Conservation (phyloP, 2,329 filamentous ascomycete genomes). For the Verticillium longisporum region DNA sequence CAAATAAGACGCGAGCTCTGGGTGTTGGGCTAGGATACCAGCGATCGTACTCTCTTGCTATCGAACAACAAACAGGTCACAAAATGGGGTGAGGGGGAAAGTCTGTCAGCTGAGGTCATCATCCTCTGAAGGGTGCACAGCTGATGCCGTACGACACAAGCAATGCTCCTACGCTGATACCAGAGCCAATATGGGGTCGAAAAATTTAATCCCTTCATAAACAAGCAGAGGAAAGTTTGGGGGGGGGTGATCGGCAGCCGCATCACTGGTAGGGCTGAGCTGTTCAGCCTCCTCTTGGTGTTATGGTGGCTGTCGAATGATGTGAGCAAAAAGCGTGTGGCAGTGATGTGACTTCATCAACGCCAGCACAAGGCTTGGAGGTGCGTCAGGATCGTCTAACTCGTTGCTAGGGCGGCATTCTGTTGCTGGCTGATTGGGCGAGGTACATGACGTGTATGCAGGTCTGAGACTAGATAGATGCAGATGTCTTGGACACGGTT, state of each 20-base stretch:
- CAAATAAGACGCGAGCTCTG: neutral
- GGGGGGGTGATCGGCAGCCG: neutral
- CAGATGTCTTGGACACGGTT: neutral
- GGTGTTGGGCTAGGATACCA: neutral
- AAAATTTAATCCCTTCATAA: no score
- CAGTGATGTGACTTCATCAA: neutral
- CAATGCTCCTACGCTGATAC: neutral
- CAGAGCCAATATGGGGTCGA: no score
- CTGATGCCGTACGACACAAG: neutral
- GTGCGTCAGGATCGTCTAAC: neutral
- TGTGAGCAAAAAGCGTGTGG: neutral
- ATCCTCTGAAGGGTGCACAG: neutral
- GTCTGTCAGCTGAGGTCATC: neutral
- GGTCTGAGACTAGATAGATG: neutral
- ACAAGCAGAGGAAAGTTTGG: no score
- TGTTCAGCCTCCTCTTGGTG: neutral
- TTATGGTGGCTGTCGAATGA: neutral
- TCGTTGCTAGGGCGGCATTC: neutral
- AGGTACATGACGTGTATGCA: neutral
- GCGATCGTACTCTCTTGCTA: neutral
- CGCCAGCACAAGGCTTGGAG: neutral
- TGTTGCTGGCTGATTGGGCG: neutral
- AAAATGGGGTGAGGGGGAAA: neutral
- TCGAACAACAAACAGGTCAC: neutral
- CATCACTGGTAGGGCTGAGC: neutral